Conservation (phyloP, 352 stramenopile genomes). For the Globisporangium spinosum region DNA sequence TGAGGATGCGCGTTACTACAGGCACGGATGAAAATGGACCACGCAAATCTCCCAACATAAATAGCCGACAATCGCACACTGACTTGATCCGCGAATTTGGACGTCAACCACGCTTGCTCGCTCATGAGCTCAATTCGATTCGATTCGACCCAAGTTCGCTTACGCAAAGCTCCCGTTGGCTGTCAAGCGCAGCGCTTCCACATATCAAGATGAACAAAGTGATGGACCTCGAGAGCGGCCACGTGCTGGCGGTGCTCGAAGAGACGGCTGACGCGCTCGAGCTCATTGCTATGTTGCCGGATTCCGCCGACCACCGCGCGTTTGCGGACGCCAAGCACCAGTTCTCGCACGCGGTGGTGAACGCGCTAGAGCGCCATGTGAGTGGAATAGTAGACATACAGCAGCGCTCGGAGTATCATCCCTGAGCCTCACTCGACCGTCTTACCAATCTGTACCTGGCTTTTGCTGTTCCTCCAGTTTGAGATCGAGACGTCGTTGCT, state of each 20-base stretch:
- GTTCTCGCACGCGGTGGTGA: constrained; percentile 1
- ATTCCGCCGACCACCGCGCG: constrained; percentile 6
- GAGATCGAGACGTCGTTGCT: constrained; percentile 9
- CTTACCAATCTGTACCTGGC: too few relatives aligned
- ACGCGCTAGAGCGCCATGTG: constrained; percentile 26
- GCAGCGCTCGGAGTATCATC: not conserved
- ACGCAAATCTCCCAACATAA: not conserved
- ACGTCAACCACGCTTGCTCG: not conserved
- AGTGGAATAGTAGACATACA: not conserved
- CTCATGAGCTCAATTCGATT: not conserved
- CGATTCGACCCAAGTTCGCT: not conserved
- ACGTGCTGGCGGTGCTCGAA: constrained; percentile 37
- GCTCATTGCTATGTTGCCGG: constrained; percentile 28
- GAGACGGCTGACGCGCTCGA: constrained; percentile 29
- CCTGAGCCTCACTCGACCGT: not conserved
- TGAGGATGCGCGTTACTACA: not conserved
- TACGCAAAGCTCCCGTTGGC: not conserved
- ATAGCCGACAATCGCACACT: not conserved
- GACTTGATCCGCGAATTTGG: not conserved
- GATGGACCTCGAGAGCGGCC: constrained; percentile 31
- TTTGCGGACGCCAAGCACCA: not conserved
- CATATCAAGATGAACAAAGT: constrained; percentile 21
- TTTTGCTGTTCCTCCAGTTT: constrained; percentile 14
- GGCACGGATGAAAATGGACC: not conserved
- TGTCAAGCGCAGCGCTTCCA: not conserved